Base-by-base conservation (phyloP, 2,329 filamentous ascomycete species). In the Colletotrichum spinosum region DNA sequence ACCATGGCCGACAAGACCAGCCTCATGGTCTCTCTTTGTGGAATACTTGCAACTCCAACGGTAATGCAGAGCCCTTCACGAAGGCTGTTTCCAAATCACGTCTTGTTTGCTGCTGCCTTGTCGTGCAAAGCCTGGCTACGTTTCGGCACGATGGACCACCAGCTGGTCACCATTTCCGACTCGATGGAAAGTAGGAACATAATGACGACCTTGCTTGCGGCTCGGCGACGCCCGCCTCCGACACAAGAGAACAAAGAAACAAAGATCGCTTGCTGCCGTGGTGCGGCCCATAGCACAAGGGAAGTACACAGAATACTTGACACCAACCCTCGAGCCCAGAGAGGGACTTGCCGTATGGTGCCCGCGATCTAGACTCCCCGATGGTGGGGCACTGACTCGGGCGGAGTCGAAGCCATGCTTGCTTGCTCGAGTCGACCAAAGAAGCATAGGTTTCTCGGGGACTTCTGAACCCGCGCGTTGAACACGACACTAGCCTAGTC, bases 361-460 rank as follows among this genome's bases (percentile, higher is more conserved):
- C 38, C 38, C 38, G 62, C 58, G 63, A 66, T 66, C 63, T 66
- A 66, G 63, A 66, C 63, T 57, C 52, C 52, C 51, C 48, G 53
- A 12, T 52, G 62, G 63, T 63, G 63, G 63, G 58, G 54, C 63
- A 58, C 63, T 66, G 63, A 66, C 58, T 66, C 59, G 63, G 52
- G 63, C 63, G 53, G 58, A 57, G 53, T 63, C 60, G 63, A 55
- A 50, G 53, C 58, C 56, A 57, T 57, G 62, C 58, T 42, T 65
- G 62, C 62, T 5, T 25, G 52, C 58, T 53, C 48, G 58, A 63
- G 52, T 54, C 59, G 58, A 63, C 58, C 41, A 66, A 66, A 66
- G 48, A 41, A 66, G 63, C 63, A 66, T 66, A 62, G 63, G 44
- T 52, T 56, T 41, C 52, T 63, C 63, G 63, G 63, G 58, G 59